Percentiles rank a stretch among this genome's conserved stretches.
These are phyloP conservation scores for Lagenidium giganteum DNA, from an alignment of 352 stramenopile genomes.

Conservation along the genomic window DNA sequence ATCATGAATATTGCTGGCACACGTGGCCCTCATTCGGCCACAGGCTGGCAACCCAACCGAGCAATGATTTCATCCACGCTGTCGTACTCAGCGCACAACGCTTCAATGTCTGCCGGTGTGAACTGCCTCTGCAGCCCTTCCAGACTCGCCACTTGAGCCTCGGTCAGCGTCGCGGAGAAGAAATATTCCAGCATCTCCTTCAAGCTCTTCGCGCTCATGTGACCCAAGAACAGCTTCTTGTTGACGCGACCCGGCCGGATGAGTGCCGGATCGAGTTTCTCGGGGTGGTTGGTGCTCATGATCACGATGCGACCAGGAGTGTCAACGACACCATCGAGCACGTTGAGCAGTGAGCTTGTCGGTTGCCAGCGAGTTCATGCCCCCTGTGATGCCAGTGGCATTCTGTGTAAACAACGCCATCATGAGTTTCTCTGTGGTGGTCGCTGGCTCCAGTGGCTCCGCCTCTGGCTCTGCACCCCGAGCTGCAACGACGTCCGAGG, in stretches of 20 bases:
- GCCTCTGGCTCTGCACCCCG: no score
- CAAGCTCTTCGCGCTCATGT: conserved; percentile 20
- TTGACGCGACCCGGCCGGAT: conserved; percentile 47
- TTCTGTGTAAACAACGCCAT: no score
- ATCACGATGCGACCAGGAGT: conserved; percentile 75
- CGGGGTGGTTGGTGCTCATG: conserved; percentile 88
- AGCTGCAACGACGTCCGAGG: conserved; percentile 49
- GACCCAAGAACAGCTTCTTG: conserved; percentile 45
- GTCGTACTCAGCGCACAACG: conserved; percentile 31
- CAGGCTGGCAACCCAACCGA: no score
- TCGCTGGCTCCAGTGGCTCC: no score
- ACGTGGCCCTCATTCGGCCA: no score
- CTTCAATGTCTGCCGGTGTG: conserved; percentile 26
- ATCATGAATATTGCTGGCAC: no score
- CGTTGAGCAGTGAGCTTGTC: conserved; percentile 74
- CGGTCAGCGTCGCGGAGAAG: conserved; percentile 11
- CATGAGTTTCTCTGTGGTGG: no score
- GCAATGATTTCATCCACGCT: conserved; percentile 13
- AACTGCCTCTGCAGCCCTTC: conserved; percentile 10
- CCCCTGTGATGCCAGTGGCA: no score
- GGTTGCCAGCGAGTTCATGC: no score
- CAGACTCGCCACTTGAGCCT: conserved; percentile 7
- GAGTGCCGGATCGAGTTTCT: conserved; percentile 72
- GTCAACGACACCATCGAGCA: conserved; percentile 83
- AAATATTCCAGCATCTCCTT: conserved; percentile 38